Conservation (phyloP, 1,139 yeast species). For the Starmera stellimalicola region DNA sequence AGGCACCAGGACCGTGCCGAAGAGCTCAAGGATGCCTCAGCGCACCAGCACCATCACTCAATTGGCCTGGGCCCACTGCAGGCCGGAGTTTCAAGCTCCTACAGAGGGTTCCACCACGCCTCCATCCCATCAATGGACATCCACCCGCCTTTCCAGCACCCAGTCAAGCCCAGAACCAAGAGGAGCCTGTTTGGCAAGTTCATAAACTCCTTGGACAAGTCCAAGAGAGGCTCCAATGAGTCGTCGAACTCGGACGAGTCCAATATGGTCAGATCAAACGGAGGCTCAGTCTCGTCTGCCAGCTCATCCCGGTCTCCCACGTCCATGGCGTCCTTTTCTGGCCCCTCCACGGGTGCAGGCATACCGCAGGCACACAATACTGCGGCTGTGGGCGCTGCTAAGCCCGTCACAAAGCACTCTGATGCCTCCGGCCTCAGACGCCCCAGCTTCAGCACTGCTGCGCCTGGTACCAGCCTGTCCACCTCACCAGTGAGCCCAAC, state of each 20-base stretch:
- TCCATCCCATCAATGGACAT: slow-evolving; percentile 26
- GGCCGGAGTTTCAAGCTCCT: slow-evolving; percentile 20
- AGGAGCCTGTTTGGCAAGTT: slow-evolving; percentile 39
- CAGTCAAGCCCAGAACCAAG: slow-evolving; percentile 34
- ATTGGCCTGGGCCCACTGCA: background rate
- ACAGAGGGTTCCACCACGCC: slow-evolving; percentile 42
- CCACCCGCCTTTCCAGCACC: slow-evolving; percentile 41
- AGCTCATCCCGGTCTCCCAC: too few relatives aligned
- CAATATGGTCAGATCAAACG: slow-evolving; percentile 2
- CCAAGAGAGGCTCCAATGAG: slow-evolving; percentile 10
- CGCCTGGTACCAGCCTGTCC: background rate
- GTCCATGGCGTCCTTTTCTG: too few relatives aligned
- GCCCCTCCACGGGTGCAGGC: too few relatives aligned
- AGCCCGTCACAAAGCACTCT: slow-evolving; percentile 4
- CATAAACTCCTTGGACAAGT: slow-evolving; percentile 36
- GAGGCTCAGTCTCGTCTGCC: slow-evolving; percentile 2
- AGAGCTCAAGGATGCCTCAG: background rate
- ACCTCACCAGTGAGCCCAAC: background rate
- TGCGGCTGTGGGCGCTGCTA: too few relatives aligned
- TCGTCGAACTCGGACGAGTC: slow-evolving; percentile 3
- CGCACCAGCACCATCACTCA: background rate
- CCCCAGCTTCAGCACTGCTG: background rate
- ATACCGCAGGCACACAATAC: too few relatives aligned
- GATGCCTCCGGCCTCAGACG: background rate
- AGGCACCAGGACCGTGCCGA: background rate